Conservation (phyloP, 2,329 filamentous ascomycete genomes). For the Aspergillus clavatus region DNA sequence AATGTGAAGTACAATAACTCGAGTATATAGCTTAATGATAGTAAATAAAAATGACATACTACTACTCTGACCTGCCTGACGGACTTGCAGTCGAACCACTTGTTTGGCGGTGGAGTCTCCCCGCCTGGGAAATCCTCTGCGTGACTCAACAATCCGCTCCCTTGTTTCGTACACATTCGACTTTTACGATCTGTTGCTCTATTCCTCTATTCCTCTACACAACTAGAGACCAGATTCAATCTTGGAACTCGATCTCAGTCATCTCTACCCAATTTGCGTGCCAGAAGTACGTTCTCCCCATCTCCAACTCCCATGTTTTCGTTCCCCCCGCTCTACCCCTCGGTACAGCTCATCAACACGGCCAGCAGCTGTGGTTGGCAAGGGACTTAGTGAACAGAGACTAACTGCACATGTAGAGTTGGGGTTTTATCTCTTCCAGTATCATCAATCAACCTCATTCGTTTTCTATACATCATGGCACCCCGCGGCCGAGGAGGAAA, state of each 20-base stretch:
- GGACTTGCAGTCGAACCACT: neutral
- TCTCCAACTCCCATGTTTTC: neutral
- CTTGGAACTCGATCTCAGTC: too few relatives aligned
- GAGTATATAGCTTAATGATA: too few relatives aligned
- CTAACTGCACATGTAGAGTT: too few relatives aligned
- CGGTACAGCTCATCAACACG: neutral
- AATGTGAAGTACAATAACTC: too few relatives aligned
- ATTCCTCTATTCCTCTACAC: too few relatives aligned
- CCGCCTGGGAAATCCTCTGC: slow-evolving; percentile 1
- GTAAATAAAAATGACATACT: too few relatives aligned
- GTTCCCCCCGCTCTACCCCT: neutral
- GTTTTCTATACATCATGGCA: slow-evolving; percentile 30
- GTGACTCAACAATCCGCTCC: slow-evolving; percentile 1
- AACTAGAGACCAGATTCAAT: too few relatives aligned
- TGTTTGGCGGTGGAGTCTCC: neutral
- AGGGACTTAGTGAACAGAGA: neutral
- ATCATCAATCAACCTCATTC: too few relatives aligned
- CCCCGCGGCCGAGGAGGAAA: slow-evolving; percentile 81
- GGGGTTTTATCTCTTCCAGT: too few relatives aligned
- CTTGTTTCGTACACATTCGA: neutral
- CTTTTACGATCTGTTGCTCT: neutral
- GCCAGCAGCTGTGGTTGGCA: neutral
- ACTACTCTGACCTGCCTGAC: too few relatives aligned
- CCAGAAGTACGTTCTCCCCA: neutral
- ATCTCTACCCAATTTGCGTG: neutral